Percentiles rank a stretch among this genome's conserved stretches.
phyloP scores from a whole-genome alignment of 2,329 filamentous ascomycete species.

The Beauveria sp. region DNA sequence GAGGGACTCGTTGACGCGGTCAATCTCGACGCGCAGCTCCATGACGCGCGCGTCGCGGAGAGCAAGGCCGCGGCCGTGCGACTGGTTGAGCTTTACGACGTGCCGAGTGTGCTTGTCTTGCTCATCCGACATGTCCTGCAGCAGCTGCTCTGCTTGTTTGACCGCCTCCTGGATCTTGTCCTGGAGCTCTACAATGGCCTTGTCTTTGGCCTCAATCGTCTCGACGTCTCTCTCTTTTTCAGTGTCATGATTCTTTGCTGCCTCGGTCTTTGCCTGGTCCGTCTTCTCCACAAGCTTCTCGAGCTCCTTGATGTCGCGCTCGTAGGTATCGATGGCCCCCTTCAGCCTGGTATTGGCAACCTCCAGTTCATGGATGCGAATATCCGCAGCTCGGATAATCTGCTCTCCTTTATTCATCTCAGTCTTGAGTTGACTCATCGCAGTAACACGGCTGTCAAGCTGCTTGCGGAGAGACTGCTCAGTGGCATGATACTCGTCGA shows the following conservation, averaged over 20 bases:
- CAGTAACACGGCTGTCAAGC: conserved; percentile 43
- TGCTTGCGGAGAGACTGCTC: conserved; percentile 50
- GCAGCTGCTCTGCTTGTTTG: conserved; percentile 30
- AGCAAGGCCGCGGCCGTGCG: conserved; percentile 40
- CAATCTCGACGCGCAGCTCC: conserved; percentile 42
- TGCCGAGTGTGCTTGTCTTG: conserved; percentile 27
- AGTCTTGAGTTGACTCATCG: conserved; percentile 39
- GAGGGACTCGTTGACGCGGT: conserved; percentile 38
- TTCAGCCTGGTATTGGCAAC: conserved; percentile 42
- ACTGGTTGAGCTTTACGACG: conserved; percentile 28
- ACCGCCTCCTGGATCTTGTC: conserved; percentile 33
- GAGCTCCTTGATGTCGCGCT: conserved; percentile 45
- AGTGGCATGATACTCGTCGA: conserved; percentile 53
- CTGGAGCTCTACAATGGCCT: conserved; percentile 35
- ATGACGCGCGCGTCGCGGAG: conserved; percentile 42
- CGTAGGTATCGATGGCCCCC: conserved; percentile 44
- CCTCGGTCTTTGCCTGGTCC: conserved; percentile 31
- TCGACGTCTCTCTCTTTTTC: conserved; percentile 27
- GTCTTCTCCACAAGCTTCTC: conserved; percentile 43
- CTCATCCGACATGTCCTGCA: conserved; percentile 29
- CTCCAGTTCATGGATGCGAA: conserved; percentile 39
- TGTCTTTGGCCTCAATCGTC: conserved; percentile 28
- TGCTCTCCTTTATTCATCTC: conserved; percentile 31
- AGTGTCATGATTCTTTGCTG: conserved; percentile 23
- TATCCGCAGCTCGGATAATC: conserved; percentile 30